These are phyloP conservation scores for Scheffersomyces insectosa DNA, from an alignment of 1,139 yeast species.

Conservation along the genomic window DNA sequence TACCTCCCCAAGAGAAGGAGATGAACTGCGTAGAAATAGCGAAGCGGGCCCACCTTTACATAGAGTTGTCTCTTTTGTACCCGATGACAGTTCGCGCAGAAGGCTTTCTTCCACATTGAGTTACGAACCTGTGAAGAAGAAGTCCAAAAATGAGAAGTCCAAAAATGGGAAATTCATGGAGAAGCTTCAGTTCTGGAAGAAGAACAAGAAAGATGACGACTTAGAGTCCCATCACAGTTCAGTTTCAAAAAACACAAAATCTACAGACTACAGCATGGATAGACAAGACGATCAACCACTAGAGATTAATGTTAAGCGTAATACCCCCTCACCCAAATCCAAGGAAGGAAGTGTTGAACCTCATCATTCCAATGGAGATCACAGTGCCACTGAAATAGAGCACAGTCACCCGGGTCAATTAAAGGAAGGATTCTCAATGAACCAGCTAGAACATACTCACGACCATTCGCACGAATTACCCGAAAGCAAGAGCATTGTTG, in stretches of 20 bases:
- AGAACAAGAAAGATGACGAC: conserved; percentile 14
- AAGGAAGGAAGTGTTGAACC: neutral
- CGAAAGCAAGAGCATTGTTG: neutral
- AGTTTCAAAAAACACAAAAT: neutral
- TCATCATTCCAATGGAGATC: neutral
- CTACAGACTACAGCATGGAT: neutral
- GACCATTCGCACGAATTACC: neutral
- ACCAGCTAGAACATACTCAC: neutral
- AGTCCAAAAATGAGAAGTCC: conserved; percentile 20
- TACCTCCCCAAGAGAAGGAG: neutral
- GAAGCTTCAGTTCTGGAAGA: conserved; percentile 47
- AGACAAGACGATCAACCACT: conserved; percentile 1
- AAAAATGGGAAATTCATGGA: conserved; percentile 30
- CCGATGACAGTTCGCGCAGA: conserved; percentile 25
- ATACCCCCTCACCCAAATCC: neutral
- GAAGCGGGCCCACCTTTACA: conserved; percentile 18
- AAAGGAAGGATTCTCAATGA: neutral
- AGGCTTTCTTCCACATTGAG: conserved; percentile 12
- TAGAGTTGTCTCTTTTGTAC: conserved; percentile 37
- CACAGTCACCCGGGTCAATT: conserved; percentile 1
- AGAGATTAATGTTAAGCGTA: conserved; percentile 6
- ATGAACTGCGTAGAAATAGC: neutral
- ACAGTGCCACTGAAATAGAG: neutral
- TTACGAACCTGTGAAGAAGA: conserved; percentile 11
- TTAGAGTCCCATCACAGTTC: neutral